Conservation (phyloP, 208 protist genomes). For the Leptomonas pyrrhocoris region DNA sequence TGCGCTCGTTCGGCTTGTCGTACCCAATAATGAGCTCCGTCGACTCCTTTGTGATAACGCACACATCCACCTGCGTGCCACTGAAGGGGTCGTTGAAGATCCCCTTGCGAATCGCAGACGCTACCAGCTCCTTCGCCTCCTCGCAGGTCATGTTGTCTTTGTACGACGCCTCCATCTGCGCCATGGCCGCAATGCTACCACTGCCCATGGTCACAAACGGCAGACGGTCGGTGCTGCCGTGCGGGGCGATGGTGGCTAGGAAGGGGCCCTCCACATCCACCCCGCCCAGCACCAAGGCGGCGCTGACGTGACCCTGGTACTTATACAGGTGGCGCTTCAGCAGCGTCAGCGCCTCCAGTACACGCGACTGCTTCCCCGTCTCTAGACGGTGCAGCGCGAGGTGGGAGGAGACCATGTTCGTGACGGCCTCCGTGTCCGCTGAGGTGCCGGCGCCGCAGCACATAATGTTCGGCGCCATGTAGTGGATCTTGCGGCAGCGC, state of each 20-base stretch:
- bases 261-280: conserved; percentile 97
- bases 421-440: conserved; percentile 98
- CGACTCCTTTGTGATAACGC: conserved; percentile 95
- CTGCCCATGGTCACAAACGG: conserved; percentile 99
- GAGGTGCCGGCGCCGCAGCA: conserved; percentile 99
- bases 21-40: conserved; percentile 87
- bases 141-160: conserved; percentile 94
- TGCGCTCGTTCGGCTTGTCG: conserved; percentile 87
- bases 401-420: conserved; percentile 94
- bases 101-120: conserved; percentile 97
- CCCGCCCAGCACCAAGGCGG: conserved; percentile 99
- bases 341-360: conserved; percentile 96
- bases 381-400: conserved; percentile 96
- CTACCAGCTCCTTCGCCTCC: conserved; percentile 98
- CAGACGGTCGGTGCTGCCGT: conserved; percentile 97
- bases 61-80: conserved; percentile 99
- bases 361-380: conserved; percentile 95
- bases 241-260: conserved; percentile 97
- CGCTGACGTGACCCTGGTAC: conserved; percentile 99
- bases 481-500: conserved; percentile 99
- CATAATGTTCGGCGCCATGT: conserved; percentile 99
- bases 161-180: conserved; percentile 97
- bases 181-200: conserved; percentile 99
- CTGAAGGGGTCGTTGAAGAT: conserved; percentile 99
- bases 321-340: conserved; percentile 98